Conservation (phyloP, 2,329 filamentous ascomycete genomes). For the Fusarium decemcellulare region DNA sequence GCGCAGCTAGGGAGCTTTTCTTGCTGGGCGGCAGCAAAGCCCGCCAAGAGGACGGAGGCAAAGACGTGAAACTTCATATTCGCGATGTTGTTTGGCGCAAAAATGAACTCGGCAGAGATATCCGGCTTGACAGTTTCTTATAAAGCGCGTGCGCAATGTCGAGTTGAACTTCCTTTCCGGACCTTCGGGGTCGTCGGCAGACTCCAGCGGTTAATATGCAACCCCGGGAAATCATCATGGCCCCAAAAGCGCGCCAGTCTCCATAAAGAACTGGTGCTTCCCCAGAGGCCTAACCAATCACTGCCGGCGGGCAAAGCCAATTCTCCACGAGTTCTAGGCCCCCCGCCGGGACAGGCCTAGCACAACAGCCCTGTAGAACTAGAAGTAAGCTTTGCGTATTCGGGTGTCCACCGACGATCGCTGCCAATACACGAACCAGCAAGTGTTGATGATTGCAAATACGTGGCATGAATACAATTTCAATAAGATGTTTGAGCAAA, state of each 20-base stretch:
- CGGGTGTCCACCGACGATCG: constrained; percentile 6
- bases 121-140: not conserved
- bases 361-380: too few species aligned
- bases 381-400: not conserved
- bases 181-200: constrained; percentile 3
- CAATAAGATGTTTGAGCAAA: not conserved
- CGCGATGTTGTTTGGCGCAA: not conserved
- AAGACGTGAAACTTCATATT: constrained; percentile 55
- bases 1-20: constrained; percentile 55
- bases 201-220: not conserved
- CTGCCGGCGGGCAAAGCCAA: not conserved
- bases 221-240: constrained; percentile 2
- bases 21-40: constrained; percentile 53
- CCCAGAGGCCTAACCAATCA: constrained; percentile 32
- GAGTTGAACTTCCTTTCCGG: not conserved
- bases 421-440: not conserved
- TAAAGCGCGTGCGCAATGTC: constrained; percentile 11
- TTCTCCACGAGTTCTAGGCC: constrained; percentile 26
- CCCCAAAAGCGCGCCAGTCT: constrained; percentile 19
- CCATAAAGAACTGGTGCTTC: constrained; percentile 6
- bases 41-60: constrained; percentile 48
- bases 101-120: not conserved
- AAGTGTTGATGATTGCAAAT: not conserved
- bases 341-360: constrained; percentile 8
- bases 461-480: not conserved